Conservation (phyloP, 2,329 filamentous ascomycete species). For the Cordyceps cateniannulata region DNA sequence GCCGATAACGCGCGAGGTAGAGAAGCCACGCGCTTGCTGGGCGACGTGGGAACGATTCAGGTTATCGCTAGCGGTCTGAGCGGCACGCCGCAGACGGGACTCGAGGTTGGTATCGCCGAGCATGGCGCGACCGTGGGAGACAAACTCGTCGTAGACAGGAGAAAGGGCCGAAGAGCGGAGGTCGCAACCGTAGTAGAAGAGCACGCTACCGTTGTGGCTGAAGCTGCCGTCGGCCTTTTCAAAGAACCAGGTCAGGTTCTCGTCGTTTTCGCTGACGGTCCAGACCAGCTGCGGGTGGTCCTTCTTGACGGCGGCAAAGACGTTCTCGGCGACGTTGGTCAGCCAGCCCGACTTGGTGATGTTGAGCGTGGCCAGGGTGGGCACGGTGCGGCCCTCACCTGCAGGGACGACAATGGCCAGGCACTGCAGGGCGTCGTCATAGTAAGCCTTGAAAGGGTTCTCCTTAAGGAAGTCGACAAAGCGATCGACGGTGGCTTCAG, state of each 20-base stretch:
- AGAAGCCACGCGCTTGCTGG: constrained; percentile 18
- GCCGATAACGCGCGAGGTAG: constrained; percentile 1
- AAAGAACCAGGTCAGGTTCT: constrained; percentile 97
- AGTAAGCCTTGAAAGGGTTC: constrained; percentile 85
- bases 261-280: constrained; percentile 94
- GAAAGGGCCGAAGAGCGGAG: constrained; percentile 68
- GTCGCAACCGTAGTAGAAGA: constrained; percentile 94
- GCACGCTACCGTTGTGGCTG: constrained; percentile 75
- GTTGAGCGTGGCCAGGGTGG: constrained; percentile 82
- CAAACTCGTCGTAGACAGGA: constrained; percentile 79
- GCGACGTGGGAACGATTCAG: constrained; percentile 25
- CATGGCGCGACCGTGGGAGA: constrained; percentile 75
- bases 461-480: constrained; percentile 74
- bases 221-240: constrained; percentile 94
- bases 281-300: constrained; percentile 86
- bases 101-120: constrained; percentile 86
- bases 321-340: constrained; percentile 90
- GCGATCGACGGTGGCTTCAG: constrained; percentile 75
- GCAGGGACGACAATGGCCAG: constrained; percentile 82
- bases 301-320: constrained; percentile 89
- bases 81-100: constrained; percentile 73
- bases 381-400: constrained; percentile 56
- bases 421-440: constrained; percentile 88
- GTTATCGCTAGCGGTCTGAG: constrained; percentile 58
- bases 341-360: constrained; percentile 94